A percentile compares a stretch with the other conserved stretches of the same genome.
phyloP scores from a whole-genome alignment of 1,284 basidiomycete species.

The Leccinum ponderosum region DNA sequence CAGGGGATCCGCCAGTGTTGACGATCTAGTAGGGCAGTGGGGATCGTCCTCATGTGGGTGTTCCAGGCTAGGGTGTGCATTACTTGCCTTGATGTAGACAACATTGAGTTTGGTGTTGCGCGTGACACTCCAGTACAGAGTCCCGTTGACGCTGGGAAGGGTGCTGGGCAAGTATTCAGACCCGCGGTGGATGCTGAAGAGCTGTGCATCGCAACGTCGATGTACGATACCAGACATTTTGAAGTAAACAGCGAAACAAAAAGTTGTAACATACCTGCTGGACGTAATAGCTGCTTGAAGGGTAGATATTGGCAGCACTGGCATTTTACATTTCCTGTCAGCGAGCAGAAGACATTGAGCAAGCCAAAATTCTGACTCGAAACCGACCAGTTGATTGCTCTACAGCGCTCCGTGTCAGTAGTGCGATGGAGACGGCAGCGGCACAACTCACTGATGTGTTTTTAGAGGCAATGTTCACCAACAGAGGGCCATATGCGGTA shows the following conservation, averaged over 20 bases:
- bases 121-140: slow-evolving; percentile 35
- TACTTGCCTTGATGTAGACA: slow-evolving; percentile 60
- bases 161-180: slow-evolving; percentile 65
- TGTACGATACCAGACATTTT: too few relatives aligned
- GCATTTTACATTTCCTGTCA: slow-evolving; percentile 10
- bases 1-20: slow-evolving; percentile 45
- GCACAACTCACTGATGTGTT: background rate
- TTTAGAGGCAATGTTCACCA: slow-evolving; percentile 49
- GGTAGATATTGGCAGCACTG: slow-evolving; percentile 45
- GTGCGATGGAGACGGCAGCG: background rate
- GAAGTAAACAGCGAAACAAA: background rate
- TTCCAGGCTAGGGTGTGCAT: background rate
- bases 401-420: slow-evolving; percentile 4
- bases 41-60: background rate
- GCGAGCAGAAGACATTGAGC: background rate
- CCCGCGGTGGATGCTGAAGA: slow-evolving; percentile 59
- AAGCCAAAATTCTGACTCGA: slow-evolving; percentile 48
- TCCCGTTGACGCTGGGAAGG: slow-evolving; percentile 46
- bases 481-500: slow-evolving; percentile 63
- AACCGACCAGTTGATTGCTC: slow-evolving; percentile 66
- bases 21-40: slow-evolving; percentile 42
- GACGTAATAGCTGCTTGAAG: slow-evolving; percentile 64
- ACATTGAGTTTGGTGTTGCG: slow-evolving; percentile 38
- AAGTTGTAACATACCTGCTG: slow-evolving; percentile 48
- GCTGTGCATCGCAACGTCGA: slow-evolving; percentile 34